Percentiles rank a stretch among this genome's conserved stretches.
Evolutionary conservation across 352 stramenopile genomes (phyloP).

Genomic region (Pythium aquatile): DNA sequence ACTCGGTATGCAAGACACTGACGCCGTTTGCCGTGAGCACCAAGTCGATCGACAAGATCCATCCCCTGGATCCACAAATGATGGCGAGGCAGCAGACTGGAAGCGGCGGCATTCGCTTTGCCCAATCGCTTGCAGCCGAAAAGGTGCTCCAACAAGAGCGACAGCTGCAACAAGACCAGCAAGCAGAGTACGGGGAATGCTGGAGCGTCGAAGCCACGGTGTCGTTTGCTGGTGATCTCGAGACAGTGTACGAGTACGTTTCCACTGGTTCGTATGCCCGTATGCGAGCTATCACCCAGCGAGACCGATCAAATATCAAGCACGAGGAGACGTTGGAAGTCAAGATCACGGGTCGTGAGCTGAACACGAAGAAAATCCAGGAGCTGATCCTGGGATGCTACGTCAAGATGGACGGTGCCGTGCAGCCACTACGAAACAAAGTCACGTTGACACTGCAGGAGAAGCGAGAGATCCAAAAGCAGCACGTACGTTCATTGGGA

Average conservation of each 20-base stretch:
- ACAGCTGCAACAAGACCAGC: conserved; percentile 3
- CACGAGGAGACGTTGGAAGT: conserved; percentile 30
- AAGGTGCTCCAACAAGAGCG: conserved; percentile 34
- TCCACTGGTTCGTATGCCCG: conserved; percentile 50
- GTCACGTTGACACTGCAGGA: conserved; percentile 48
- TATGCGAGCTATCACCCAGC: conserved; percentile 11
- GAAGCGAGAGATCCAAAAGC: conserved; percentile 65
- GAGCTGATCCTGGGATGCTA: conserved; percentile 65
- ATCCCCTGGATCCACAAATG: conserved; percentile 29
- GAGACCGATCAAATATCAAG: background rate
- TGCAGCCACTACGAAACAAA: conserved; percentile 42
- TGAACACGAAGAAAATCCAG: conserved; percentile 46
- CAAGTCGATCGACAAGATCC: conserved; percentile 48
- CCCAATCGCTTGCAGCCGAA: conserved; percentile 42
- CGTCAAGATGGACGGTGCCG: conserved; percentile 33
- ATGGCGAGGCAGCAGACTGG: conserved; percentile 20
- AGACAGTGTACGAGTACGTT: conserved; percentile 51
- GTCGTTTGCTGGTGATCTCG: conserved; percentile 45
- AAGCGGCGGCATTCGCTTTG: conserved; percentile 45
- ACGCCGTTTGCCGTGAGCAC: conserved; percentile 49
- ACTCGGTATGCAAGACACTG: conserved; percentile 38
- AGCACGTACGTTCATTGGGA: conserved; percentile 50
- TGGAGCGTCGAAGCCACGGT: conserved; percentile 65
- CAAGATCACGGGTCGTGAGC: conserved; percentile 41
- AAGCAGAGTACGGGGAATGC: conserved; percentile 26